Evolutionary conservation across 2,329 filamentous ascomycete genomes (phyloP).

Genomic region (Penicillium sp.): DNA sequence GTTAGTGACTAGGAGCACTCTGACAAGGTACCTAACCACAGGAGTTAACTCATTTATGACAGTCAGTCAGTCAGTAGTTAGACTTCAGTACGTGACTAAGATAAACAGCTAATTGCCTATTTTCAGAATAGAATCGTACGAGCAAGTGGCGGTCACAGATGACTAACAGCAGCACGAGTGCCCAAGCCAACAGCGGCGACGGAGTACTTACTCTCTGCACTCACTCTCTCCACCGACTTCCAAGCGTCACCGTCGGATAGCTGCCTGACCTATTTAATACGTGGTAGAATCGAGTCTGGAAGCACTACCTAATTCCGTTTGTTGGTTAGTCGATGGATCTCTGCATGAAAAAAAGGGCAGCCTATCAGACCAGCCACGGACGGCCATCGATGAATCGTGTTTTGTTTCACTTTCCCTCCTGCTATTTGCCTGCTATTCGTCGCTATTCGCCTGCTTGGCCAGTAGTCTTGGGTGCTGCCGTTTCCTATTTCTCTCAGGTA

Average conservation of each 20-base stretch:
- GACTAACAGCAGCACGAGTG: conserved; percentile 26
- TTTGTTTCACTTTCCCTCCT: background rate
- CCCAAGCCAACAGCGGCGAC: conserved; percentile 20
- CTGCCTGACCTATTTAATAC: background rate
- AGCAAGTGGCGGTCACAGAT: conserved; percentile 20
- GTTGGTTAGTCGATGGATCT: conserved; percentile 8
- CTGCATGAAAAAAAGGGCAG: conserved; percentile 10
- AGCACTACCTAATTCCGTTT: background rate
- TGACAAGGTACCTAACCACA: background rate
- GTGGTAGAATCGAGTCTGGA: background rate
- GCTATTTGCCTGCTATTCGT: no score
- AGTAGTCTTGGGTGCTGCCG: background rate
- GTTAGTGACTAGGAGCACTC: background rate
- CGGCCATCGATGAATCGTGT: background rate
- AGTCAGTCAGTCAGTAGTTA: no score
- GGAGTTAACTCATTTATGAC: background rate
- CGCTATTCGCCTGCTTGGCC: background rate
- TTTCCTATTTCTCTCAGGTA: conserved; percentile 9
- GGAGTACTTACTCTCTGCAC: background rate
- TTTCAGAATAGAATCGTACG: conserved; percentile 12
- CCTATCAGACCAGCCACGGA: conserved; percentile 8
- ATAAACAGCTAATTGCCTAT: background rate
- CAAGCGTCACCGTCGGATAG: background rate
- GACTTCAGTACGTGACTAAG: no score
- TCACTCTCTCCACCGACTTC: background rate